These are phyloP conservation scores for Mytilinidion resinicola DNA, from an alignment of 495 filamentous ascomycete genomes.

Conservation along the genomic window DNA sequence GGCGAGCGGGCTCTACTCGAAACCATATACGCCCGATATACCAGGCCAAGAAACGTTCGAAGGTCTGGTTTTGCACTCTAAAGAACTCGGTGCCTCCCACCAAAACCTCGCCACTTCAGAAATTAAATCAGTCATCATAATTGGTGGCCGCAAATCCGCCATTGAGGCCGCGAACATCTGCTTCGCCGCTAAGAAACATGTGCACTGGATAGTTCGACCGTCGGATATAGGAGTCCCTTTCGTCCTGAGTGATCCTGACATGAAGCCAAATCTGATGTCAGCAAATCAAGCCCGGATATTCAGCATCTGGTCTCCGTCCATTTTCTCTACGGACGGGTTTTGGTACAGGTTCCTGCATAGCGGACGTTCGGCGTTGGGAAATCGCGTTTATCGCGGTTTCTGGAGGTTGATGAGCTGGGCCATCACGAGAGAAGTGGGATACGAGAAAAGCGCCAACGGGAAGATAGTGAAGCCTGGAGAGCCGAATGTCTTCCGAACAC, in stretches of 20 bases:
- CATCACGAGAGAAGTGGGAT: background rate
- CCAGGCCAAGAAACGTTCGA: background rate
- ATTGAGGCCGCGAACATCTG: constrained; percentile 9
- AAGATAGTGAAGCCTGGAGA: constrained; percentile 5
- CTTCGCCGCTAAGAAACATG: background rate
- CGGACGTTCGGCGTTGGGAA: background rate
- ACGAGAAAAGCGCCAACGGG: constrained; percentile 7
- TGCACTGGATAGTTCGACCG: constrained; percentile 10
- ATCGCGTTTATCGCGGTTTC: background rate
- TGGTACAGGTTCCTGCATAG: constrained; percentile 6
- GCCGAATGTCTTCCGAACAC: background rate
- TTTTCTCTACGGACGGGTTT: constrained; percentile 1
- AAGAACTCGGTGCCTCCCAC: background rate
- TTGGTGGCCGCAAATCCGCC: constrained; percentile 12
- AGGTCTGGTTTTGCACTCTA: constrained; percentile 9
- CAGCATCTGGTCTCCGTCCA: background rate
- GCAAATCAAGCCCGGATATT: background rate
- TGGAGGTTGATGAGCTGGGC: constrained; percentile 6
- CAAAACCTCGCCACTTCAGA: background rate
- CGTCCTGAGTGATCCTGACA: background rate
- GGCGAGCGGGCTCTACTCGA: constrained; percentile 7
- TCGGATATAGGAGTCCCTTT: constrained; percentile 6
- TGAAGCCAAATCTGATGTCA: background rate
- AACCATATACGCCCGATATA: constrained; percentile 2
- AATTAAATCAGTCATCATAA: background rate